Evolutionary conservation across 2,329 filamentous ascomycete species (phyloP).

Genomic region (Hypoxylon sp.): DNA sequence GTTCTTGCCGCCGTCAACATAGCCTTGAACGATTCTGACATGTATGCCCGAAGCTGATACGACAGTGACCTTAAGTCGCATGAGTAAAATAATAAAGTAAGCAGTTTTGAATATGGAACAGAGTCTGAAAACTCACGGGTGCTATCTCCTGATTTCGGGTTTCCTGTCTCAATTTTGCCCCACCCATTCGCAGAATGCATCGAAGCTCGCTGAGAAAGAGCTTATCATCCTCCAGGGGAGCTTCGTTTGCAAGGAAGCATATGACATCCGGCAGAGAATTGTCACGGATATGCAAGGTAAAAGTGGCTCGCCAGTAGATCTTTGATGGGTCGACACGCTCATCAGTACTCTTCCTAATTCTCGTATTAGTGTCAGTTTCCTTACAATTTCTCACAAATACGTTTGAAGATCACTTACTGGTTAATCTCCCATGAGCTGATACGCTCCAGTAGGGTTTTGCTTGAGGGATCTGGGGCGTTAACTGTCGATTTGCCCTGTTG

Average conservation of each 20-base stretch:
- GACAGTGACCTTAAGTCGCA: conserved; percentile 9
- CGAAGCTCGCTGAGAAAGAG: conserved; percentile 4
- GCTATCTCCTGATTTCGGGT: conserved; percentile 4
- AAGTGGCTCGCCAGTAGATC: neutral
- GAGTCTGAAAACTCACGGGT: conserved; percentile 2
- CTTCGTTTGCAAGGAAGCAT: conserved; percentile 11
- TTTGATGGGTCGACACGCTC: conserved; percentile 2
- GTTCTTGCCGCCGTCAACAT: neutral
- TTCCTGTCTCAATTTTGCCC: neutral
- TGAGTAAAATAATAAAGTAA: conserved; percentile 4
- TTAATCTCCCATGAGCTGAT: conserved; percentile 6
- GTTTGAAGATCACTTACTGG: conserved; percentile 7
- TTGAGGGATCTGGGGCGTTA: conserved; percentile 5
- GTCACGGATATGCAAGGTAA: conserved; percentile 8
- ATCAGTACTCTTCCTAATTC: conserved; percentile 2
- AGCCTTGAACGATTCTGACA: conserved; percentile 3
- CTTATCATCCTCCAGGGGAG: conserved; percentile 3
- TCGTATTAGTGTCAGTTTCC: conserved; percentile 3
- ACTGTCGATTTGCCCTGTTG: conserved; percentile 4
- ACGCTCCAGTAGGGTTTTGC: conserved; percentile 5
- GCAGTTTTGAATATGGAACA: neutral
- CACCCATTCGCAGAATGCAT: conserved; percentile 6
- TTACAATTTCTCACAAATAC: neutral
- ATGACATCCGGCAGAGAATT: conserved; percentile 10
- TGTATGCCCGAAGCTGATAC: conserved; percentile 1